phyloP scores from a whole-genome alignment of 139 green algal genomes.

The Chlamydomonas urium region DNA sequence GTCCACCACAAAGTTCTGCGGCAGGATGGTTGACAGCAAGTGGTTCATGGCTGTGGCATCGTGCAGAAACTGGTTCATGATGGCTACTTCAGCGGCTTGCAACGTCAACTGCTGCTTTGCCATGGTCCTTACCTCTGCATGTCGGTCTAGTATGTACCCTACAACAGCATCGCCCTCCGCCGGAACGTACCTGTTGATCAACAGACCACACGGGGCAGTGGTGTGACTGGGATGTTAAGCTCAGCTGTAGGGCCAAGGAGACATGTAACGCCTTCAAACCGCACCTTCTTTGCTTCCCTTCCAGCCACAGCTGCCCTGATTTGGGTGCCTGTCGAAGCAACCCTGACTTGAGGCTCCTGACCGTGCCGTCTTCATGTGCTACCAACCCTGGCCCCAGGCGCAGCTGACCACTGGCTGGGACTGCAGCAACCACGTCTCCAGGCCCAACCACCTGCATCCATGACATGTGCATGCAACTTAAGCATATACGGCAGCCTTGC shows the following conservation, averaged over 20 bases:
- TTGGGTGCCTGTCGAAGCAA: conserved; percentile 51
- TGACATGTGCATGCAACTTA: no score
- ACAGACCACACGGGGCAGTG: no score
- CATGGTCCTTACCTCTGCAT: conserved; percentile 67
- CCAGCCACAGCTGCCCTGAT: conserved; percentile 66
- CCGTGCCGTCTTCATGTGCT: conserved; percentile 33
- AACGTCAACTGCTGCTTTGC: no score
- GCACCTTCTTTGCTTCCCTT: conserved; percentile 67
- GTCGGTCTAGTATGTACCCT: conserved; percentile 60
- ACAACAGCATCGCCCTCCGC: conserved; percentile 66
- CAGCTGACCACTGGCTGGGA: conserved; percentile 60
- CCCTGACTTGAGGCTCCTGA: conserved; percentile 58
- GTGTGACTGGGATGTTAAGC: no score
- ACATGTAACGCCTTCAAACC: no score
- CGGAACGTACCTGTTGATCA: conserved; percentile 83
- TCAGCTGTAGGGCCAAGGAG: no score
- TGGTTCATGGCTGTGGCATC: no score
- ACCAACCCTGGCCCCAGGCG: conserved; percentile 52
- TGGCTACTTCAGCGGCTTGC: no score
- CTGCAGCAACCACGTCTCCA: conserved; percentile 59
- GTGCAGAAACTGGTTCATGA: no score
- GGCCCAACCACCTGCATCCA: conserved; percentile 33
- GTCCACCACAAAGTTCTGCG: conserved; percentile 72
- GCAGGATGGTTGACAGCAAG: neutral
- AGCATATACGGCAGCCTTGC: no score